Percentiles rank a stretch among this genome's conserved stretches.
These are phyloP conservation scores for Metschnikowia amazonensis DNA, from an alignment of 805 yeast genomes.

Conservation along the genomic window DNA sequence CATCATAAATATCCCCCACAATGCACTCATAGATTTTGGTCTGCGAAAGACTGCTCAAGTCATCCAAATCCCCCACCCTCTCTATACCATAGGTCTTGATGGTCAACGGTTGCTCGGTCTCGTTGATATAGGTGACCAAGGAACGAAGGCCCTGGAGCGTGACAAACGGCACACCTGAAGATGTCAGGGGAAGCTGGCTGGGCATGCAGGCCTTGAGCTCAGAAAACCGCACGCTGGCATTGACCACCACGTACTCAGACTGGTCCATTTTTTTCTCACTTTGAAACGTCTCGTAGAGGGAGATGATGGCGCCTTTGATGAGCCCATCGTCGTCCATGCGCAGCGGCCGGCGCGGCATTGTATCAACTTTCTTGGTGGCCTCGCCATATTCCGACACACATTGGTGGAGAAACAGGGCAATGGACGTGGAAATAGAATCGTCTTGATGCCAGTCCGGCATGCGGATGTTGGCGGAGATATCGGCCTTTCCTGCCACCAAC, in stretches of 20 bases:
- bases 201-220: slow-evolving; percentile 59
- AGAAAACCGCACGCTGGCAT: slow-evolving; percentile 59
- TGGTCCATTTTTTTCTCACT: slow-evolving; percentile 10
- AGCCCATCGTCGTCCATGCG: slow-evolving; percentile 21
- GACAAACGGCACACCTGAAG: slow-evolving; percentile 50
- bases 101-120: slow-evolving; percentile 27
- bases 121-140: slow-evolving; percentile 57
- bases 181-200: slow-evolving; percentile 46
- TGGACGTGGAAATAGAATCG: slow-evolving; percentile 21
- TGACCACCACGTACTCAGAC: slow-evolving; percentile 57
- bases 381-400: slow-evolving; percentile 14
- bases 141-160: slow-evolving; percentile 58
- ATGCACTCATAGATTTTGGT: slow-evolving; percentile 49
- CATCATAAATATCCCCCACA: slow-evolving; percentile 56
- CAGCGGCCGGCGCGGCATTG: not conserved
- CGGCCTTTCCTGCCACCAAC: slow-evolving; percentile 64
- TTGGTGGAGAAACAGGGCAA: slow-evolving; percentile 27
- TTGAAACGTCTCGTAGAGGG: slow-evolving; percentile 38
- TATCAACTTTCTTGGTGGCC: not conserved
- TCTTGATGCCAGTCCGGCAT: slow-evolving; percentile 43
- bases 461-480: slow-evolving; percentile 67
- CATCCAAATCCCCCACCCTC: slow-evolving; percentile 36
- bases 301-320: slow-evolving; percentile 39
- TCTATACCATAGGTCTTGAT: slow-evolving; percentile 41
- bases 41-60: slow-evolving; percentile 34